Evolutionary conservation across 2,329 filamentous ascomycete species (phyloP), one percentile per base, ranked within the genome.

Genomic region (Ceratocystis diversiconidia): DNA sequence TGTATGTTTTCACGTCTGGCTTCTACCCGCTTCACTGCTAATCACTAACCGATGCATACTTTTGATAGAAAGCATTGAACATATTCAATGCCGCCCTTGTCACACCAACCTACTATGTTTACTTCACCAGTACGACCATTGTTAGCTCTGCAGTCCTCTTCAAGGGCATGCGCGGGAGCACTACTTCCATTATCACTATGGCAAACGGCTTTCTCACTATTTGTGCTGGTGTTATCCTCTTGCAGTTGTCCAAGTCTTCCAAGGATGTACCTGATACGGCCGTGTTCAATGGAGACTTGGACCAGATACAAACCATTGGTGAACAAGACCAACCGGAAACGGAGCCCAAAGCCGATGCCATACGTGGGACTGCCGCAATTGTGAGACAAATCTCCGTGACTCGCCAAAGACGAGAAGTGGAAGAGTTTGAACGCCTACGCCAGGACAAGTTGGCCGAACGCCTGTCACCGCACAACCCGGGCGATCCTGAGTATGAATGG

Each of bases 91-190:
- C 94, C 46, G 92, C 94, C 6, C 82, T 99, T 69, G 94, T 99
- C 67, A 99, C 94, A 0, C 94, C 94, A 0, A 99, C 94, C 1
- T 99, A 99, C 77, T 99, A 99, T 74, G 94, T 99, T 70, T 92
- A 95, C 78, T 99, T 99, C 74, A 99, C 94, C 48, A 95, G 87
- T 70, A 88, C 91, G 4, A 97, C 94, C 22, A 96, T 99, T 70
- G 84, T 97, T 70, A 95, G 92, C 5, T 96, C 92, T 0, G 89
- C 92, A 2, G 86, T 99, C 60, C 79, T 99, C 2, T 97, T 97
- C 76, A 87, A 85, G 69, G 94, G 94, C 6, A 96, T 99, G 81
- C 92, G 95, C 73, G 94, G 92, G 44, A 89, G 89, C 0, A 80
- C 83, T 0, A 81, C 84, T 5, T 84, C 88, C 30, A 97, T 99